A percentile compares a stretch with the other conserved stretches of the same genome.
phyloP scores from a whole-genome alignment of 768 basidiomycete genomes.

The Russula compacta region DNA sequence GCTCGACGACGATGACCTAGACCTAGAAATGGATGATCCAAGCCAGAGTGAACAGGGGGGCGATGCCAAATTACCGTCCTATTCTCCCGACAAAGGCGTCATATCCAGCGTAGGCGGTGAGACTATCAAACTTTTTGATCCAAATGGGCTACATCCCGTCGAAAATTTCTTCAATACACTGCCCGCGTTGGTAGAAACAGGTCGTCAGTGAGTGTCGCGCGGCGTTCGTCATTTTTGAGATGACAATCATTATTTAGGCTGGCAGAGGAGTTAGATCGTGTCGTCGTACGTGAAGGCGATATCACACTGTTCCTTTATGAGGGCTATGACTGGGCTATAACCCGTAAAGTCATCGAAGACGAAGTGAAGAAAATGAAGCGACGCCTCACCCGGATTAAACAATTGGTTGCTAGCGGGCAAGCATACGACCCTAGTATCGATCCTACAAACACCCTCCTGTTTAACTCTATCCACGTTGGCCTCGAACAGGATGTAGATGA shows the following conservation, averaged over 20 bases:
- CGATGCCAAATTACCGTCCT: background rate
- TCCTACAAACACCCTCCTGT: slow-evolving; percentile 64
- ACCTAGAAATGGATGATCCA: slow-evolving; percentile 55
- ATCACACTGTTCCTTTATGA: slow-evolving; percentile 73
- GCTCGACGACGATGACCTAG: slow-evolving; percentile 62
- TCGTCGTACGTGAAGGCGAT: slow-evolving; percentile 53
- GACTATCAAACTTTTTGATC: slow-evolving; percentile 69
- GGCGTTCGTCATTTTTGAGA: background rate
- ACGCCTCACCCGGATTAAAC: slow-evolving; percentile 79
- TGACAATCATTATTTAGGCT: slow-evolving; percentile 5
- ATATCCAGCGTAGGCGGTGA: slow-evolving; percentile 70
- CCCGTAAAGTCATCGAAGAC: slow-evolving; percentile 79
- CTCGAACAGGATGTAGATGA: slow-evolving; percentile 69
- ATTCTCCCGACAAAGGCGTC: slow-evolving; percentile 26
- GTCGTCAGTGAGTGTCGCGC: slow-evolving; percentile 37
- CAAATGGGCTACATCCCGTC: slow-evolving; percentile 52
- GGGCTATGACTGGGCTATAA: slow-evolving; percentile 89
- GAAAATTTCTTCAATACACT: slow-evolving; percentile 70
- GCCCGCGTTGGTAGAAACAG: slow-evolving; percentile 40
- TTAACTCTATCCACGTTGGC: slow-evolving; percentile 93
- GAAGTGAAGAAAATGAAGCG: slow-evolving; percentile 83
- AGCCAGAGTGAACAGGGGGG: slow-evolving; percentile 14
- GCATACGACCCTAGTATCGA: slow-evolving; percentile 68
- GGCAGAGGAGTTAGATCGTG: slow-evolving; percentile 27
- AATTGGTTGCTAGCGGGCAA: slow-evolving; percentile 87